A percentile compares a stretch with the other conserved stretches of the same genome.
These are phyloP conservation scores for Mortierella sp. DNA, from an alignment of 371 early-diverging fungal species.

Conservation along the genomic window DNA sequence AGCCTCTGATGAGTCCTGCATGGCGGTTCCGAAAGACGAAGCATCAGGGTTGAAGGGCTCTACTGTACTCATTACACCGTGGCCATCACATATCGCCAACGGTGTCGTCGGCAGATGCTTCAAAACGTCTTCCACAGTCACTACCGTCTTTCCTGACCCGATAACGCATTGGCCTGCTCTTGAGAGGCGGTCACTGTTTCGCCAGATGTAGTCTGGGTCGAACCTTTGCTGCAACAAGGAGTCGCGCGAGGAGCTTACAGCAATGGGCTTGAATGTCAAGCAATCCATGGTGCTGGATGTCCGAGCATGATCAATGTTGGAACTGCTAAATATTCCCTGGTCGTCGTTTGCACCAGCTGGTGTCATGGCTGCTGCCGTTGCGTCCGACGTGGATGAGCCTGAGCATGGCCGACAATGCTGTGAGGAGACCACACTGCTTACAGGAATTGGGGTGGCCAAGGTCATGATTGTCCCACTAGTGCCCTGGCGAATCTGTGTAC, in stretches of 20 bases:
- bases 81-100: not conserved
- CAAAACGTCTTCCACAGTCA: too few relatives aligned
- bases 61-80: not conserved
- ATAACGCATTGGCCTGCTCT: not conserved
- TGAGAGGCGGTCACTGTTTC: not conserved
- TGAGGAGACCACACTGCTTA: too few relatives aligned
- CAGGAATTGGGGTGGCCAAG: conserved; percentile 12
- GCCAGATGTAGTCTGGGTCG: not conserved
- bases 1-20: not conserved
- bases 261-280: conserved; percentile 7
- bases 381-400: too few relatives aligned
- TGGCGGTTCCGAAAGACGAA: not conserved
- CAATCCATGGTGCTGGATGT: too few relatives aligned
- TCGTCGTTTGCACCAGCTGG: not conserved
- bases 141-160: too few relatives aligned
- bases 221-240: conserved; percentile 2
- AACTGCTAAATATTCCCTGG: not conserved
- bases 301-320: too few relatives aligned
- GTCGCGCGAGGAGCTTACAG: not conserved
- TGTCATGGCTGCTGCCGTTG: not conserved
- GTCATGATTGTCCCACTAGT: conserved; percentile 6
- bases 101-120: not conserved
- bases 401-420: too few relatives aligned
- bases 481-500: conserved; percentile 1
- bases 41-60: too few relatives aligned